Evolutionary conservation across 2,329 filamentous ascomycete genomes (phyloP).

Genomic region (Ophiocordyceps sinensis): DNA sequence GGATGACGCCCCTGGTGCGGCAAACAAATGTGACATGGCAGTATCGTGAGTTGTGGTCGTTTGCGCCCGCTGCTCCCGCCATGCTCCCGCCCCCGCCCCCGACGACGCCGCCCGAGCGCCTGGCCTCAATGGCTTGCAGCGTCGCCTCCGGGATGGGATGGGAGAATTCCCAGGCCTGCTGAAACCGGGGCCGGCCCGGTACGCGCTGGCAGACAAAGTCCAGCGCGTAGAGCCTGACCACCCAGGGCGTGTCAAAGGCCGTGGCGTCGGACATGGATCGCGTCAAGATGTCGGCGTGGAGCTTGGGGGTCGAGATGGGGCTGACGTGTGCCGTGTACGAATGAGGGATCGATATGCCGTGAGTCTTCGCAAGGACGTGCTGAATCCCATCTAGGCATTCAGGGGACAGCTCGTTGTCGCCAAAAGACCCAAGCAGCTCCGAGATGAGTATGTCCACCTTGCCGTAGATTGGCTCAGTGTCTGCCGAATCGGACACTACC

Average conservation of each 20-base stretch:
- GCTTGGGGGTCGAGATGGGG: conserved; percentile 77
- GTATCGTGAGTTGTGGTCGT: conserved; percentile 81
- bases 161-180: conserved; percentile 66
- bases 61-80: conserved; percentile 63
- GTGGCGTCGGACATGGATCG: conserved; percentile 47
- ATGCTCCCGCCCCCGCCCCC: conserved; percentile 59
- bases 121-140: conserved; percentile 37
- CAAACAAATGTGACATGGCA: conserved; percentile 68
- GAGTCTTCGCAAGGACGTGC: conserved; percentile 59
- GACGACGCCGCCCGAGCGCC: conserved; percentile 48
- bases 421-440: conserved; percentile 88
- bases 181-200: conserved; percentile 47
- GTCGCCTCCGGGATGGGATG: conserved; percentile 55
- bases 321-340: conserved; percentile 89
- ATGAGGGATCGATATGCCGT: conserved; percentile 85
- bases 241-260: conserved; percentile 84
- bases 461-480: conserved; percentile 33
- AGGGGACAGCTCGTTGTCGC: conserved; percentile 90
- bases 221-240: conserved; percentile 80
- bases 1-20: conserved; percentile 65
- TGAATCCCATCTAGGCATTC: conserved; percentile 96
- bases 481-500: conserved; percentile 26
- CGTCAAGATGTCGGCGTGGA: conserved; percentile 65
- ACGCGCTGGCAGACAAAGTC: conserved; percentile 64
- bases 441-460: conserved; percentile 88